phyloP scores from a whole-genome alignment of 495 filamentous ascomycete genomes.

The Penicillium fimorum region DNA sequence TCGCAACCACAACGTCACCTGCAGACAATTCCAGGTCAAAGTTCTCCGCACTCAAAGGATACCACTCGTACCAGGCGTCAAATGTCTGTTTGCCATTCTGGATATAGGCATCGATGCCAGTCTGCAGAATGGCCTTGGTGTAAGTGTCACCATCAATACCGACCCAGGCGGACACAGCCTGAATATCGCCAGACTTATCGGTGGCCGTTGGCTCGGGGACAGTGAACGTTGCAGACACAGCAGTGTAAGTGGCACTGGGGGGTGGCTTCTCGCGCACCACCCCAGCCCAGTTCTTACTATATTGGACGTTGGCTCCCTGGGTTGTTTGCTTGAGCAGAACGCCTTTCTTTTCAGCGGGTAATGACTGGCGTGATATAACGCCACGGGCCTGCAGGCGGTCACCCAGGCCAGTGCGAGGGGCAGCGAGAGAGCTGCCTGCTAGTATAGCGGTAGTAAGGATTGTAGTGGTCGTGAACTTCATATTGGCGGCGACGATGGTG shows the following conservation, averaged over 20 bases:
- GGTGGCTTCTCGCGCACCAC: constrained; percentile 49
- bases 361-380: constrained; percentile 25
- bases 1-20: constrained; percentile 57
- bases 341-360: constrained; percentile 20
- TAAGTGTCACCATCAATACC: constrained; percentile 62
- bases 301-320: constrained; percentile 34
- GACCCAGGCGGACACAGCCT: constrained; percentile 61
- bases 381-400: constrained; percentile 32
- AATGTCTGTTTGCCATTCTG: constrained; percentile 37
- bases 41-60: constrained; percentile 54
- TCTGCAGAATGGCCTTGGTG: constrained; percentile 56
- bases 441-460: constrained; percentile 26
- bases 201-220: constrained; percentile 52
- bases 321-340: constrained; percentile 19
- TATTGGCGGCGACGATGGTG: constrained; percentile 11
- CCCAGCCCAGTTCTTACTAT: constrained; percentile 62
- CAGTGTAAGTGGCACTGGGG: constrained; percentile 45
- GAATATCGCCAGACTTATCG: constrained; percentile 28
- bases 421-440: constrained; percentile 28
- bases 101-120: constrained; percentile 59
- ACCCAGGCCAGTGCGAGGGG: constrained; percentile 25
- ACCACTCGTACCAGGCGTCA: constrained; percentile 68
- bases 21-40: constrained; percentile 54
- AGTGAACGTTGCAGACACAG: constrained; percentile 54
- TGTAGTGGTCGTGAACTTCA: constrained; percentile 28